Evolutionary conservation across 768 basidiomycete species (phyloP).

Genomic region (Collybia mongolica): DNA sequence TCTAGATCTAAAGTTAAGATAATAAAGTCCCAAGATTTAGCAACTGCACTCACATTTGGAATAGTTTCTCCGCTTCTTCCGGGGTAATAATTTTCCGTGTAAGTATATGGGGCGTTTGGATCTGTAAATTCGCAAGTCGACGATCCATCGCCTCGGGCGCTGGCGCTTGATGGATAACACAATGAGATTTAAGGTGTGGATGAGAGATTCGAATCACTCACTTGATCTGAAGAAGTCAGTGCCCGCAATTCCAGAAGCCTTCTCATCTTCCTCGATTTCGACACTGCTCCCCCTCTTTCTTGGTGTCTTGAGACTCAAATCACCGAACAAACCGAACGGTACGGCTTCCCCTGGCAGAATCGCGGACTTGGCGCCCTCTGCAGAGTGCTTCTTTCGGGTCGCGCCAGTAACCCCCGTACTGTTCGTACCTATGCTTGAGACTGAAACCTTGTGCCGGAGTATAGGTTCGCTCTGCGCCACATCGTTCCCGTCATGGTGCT

Average conservation of each 20-base stretch:
- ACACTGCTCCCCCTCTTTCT: conserved; percentile 34
- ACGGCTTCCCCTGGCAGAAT: conserved; percentile 59
- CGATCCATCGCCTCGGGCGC: conserved; percentile 38
- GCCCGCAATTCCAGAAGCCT: conserved; percentile 64
- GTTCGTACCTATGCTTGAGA: conserved; percentile 39
- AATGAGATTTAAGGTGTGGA: conserved; percentile 3
- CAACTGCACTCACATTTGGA: conserved; percentile 54
- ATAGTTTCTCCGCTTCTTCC: conserved; percentile 68
- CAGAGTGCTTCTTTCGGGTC: conserved; percentile 37
- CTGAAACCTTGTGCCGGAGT: conserved; percentile 32
- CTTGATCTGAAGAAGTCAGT: conserved; percentile 67
- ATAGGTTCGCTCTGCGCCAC: conserved; percentile 15
- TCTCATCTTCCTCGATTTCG: conserved; percentile 42
- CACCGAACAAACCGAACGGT: conserved; percentile 79
- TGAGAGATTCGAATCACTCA: conserved; percentile 26
- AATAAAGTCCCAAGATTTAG: not conserved
- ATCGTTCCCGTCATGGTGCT: conserved; percentile 40
- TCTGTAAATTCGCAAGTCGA: conserved; percentile 36
- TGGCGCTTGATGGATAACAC: conserved; percentile 28
- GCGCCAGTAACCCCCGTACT: conserved; percentile 21
- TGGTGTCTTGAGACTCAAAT: conserved; percentile 46
- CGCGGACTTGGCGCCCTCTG: conserved; percentile 44
- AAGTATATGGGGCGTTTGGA: conserved; percentile 65
- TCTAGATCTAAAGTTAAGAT: conserved; percentile 31
- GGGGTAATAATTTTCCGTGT: conserved; percentile 61